phyloP scores from a whole-genome alignment of 768 basidiomycete species.

The Suillus clintonianus region DNA sequence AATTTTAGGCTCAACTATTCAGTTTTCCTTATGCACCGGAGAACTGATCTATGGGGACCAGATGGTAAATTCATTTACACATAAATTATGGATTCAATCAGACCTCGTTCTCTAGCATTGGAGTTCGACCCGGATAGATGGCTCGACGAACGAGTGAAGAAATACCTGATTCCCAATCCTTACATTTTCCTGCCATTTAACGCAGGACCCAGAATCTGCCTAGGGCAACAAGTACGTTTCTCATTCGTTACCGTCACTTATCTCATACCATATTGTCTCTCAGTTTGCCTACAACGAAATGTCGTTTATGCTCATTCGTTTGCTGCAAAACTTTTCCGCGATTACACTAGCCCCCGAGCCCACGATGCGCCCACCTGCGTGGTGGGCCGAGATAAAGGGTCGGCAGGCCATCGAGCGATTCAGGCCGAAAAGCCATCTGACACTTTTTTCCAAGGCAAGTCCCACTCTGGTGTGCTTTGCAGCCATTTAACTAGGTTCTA shows the following conservation, averaged over 20 bases:
- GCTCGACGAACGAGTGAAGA: slow-evolving; percentile 36
- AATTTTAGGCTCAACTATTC: slow-evolving; percentile 26
- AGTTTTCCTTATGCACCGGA: slow-evolving; percentile 37
- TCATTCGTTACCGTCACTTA: slow-evolving; percentile 8
- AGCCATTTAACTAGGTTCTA: neutral
- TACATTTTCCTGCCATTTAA: slow-evolving; percentile 47
- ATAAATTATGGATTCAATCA: neutral
- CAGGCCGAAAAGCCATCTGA: slow-evolving; percentile 30
- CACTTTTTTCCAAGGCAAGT: slow-evolving; percentile 40
- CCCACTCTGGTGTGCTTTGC: neutral
- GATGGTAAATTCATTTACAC: slow-evolving; percentile 20
- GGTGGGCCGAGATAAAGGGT: slow-evolving; percentile 27
- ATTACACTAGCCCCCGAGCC: slow-evolving; percentile 24
- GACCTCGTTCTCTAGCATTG: slow-evolving; percentile 12
- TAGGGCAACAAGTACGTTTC: slow-evolving; percentile 37
- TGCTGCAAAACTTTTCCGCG: slow-evolving; percentile 29
- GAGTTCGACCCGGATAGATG: slow-evolving; percentile 44
- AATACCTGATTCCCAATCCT: slow-evolving; percentile 39
- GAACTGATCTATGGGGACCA: slow-evolving; percentile 39
- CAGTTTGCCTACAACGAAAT: slow-evolving; percentile 39
- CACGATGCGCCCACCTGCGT: slow-evolving; percentile 22
- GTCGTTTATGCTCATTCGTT: slow-evolving; percentile 33
- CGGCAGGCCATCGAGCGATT: slow-evolving; percentile 28
- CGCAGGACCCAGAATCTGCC: slow-evolving; percentile 41
- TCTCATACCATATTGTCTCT: neutral